Evolutionary conservation across 306 rosid species (phyloP), one percentile per base, ranked within the genome.

Genomic region (Carpinus fangiana): DNA sequence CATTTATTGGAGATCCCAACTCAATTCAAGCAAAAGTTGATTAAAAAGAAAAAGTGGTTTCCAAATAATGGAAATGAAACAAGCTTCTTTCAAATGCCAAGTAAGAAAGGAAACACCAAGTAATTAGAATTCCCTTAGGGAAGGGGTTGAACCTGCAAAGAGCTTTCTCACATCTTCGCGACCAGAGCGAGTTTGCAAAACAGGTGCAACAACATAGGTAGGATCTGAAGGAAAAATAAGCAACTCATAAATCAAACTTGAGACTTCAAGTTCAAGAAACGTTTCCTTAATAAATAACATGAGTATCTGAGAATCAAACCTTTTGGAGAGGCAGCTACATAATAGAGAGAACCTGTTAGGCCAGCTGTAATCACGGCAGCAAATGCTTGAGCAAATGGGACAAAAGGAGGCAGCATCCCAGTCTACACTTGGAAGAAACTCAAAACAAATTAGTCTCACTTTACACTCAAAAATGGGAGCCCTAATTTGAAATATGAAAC

Each of bases 381-480:
- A 87, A 92, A 93, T 57, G 97, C 97, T 78, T 95, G 98, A 79
- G 98, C 98, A 92, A 95, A 95, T 56, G 98, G 98, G 51, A 91
- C 97, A 87, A 90, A 87, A 34, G 98, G 91, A 80, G 98, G 98
- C 70, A 92, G 84, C 73, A 95, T 89, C 54, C 98, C 98, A 2
- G 97, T 87, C 98, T 92, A 65, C 80, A 86, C 54, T 81, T 50
- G 36, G 70, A 73, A 73, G 61, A 76, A 78, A 73, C 61, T 28
- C 12, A n/a, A 43, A 64, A 10, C 2, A 68, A 81, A 41, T 73
- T 80, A 73, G 68, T 64, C 36, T 51, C 78, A 9, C 62, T 56
- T 20, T 57, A 8, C 12, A 20, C 11, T 20, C 0, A 55, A 57
- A 56, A 57, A 20, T 8, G 64, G 7, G 14, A 57, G 8, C 34